Evolutionary conservation across 352 stramenopile species (phyloP), one percentile per base, ranked within the genome.

Genomic region (Pythium oligandrum): DNA sequence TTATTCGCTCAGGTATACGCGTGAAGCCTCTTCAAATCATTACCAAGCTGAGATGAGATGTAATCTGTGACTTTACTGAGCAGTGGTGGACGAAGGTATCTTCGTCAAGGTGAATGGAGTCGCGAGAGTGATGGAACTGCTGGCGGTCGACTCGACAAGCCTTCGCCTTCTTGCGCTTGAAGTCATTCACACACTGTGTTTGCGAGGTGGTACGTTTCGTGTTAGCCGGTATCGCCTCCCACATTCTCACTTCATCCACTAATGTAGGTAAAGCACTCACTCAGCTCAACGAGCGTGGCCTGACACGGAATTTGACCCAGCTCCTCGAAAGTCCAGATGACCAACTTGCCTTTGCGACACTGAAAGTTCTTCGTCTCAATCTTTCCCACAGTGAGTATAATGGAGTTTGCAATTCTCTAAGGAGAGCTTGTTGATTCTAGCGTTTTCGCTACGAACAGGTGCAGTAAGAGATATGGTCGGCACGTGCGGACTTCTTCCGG

Each of bases 301-400:
- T 88, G 5, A 64, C 85, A 8, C 36, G 36, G 6, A 60, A 69
- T 34, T 49, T 88, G 4, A 53, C 70, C 2, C 43, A 37, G 6
- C 38, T 88, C 2, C 39, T 45, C 33, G 34, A 10, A 1, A 38
- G 6, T 6, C 33, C 4, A 42, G 6, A 26, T 26, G 11, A 53
- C 3, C 17, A 53, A 12, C 60, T 83, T 7, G 66, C 72, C 9
- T 55, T 85, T 3, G 50, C 70, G 2, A 68, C 75, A 7, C 71
- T 88, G 17, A 82, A 82, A 31, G 67, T 83, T 39, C 45, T 88
- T 31, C 68, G 71, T 6, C 63, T 83, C 51, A 75, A 69, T 1
- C 57, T 88, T 1, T 64, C 59, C 10, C 56, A 85, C n/a, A 52
- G 77, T 88, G 43, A 30, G 68, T 57, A n/a, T 7, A n/a, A 6